Percentiles rank a stretch among this genome's conserved stretches.
Conservation (phyloP, 2,329 filamentous ascomycete species). For the Cladosporium sp. region DNA sequence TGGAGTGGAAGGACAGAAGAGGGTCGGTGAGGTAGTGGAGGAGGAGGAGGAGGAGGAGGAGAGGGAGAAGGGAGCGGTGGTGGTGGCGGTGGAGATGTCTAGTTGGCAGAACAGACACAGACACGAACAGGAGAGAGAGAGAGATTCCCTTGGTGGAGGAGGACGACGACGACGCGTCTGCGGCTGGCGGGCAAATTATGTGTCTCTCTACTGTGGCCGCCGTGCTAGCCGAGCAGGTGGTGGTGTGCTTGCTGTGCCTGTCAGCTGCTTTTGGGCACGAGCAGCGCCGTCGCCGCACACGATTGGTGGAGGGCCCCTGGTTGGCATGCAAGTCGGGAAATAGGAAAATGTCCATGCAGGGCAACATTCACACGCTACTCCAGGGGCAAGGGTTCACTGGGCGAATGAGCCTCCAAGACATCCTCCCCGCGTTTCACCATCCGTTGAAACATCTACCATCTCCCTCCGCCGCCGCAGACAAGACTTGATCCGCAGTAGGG, state of each 20-base stretch:
- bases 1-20: background rate
- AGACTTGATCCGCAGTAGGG: constrained; percentile 19
- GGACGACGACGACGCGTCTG: background rate
- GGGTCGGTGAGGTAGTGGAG: background rate
- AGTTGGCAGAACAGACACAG: background rate
- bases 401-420: background rate
- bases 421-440: constrained; percentile 17
- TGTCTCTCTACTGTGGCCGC: constrained; percentile 12
- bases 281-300: background rate
- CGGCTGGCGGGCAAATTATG: constrained; percentile 2
- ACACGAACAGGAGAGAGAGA: background rate
- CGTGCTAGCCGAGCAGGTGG: constrained; percentile 9
- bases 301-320: constrained; percentile 17
- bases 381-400: background rate
- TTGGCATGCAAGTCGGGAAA: constrained; percentile 14
- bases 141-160: constrained; percentile 1
- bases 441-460: constrained; percentile 3
- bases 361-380: background rate
- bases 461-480: background rate
- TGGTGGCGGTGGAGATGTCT: background rate
- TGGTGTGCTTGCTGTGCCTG: constrained; percentile 1
- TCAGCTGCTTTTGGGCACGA: constrained; percentile 17
- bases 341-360: constrained; percentile 6
- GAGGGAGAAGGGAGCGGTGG: background rate
- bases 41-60: background rate